A percentile compares a stretch with the other conserved stretches of the same genome.
phyloP scores from a whole-genome alignment of 148 eudicot genomes.

The Amaranthus cruentus region DNA sequence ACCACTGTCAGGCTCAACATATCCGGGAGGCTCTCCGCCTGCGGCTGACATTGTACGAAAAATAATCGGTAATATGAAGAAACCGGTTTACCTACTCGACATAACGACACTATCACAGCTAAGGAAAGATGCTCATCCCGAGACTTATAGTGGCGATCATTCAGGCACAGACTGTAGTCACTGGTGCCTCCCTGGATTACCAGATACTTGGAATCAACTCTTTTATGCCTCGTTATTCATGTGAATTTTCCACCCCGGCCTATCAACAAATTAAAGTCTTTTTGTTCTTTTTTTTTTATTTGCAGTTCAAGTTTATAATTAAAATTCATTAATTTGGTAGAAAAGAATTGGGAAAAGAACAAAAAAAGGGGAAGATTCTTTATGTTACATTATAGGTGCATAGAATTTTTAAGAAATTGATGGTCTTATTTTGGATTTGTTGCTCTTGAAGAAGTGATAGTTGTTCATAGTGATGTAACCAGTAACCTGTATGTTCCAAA shows the following conservation, averaged over 20 bases:
- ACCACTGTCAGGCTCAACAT: constrained; percentile 60
- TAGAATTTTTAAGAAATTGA: too few relatives aligned
- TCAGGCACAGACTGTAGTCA: constrained; percentile 66
- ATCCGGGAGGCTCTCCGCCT: constrained; percentile 64
- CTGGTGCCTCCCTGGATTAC: constrained; percentile 84
- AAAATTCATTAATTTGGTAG: constrained; percentile 10
- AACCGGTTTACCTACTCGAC: constrained; percentile 56
- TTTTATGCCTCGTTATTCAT: constrained; percentile 36
- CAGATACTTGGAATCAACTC: constrained; percentile 77
- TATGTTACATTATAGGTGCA: neutral
- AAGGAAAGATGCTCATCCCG: constrained; percentile 75
- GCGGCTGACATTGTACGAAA: constrained; percentile 37
- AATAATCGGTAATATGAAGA: constrained; percentile 40
- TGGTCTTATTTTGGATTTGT: too few relatives aligned
- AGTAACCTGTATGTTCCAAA: too few relatives aligned
- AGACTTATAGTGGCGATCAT: constrained; percentile 47
- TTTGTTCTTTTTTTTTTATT: constrained; percentile 23
- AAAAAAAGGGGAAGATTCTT: neutral
- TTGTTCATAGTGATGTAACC: too few relatives aligned
- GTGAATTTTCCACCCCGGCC: constrained; percentile 23
- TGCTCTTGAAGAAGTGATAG: too few relatives aligned
- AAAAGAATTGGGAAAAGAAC: constrained; percentile 13
- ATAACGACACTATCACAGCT: constrained; percentile 68
- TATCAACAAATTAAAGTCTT: constrained; percentile 25
- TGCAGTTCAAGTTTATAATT: constrained; percentile 7